These are phyloP conservation scores for Hygrophorus pudorinus DNA, from an alignment of 768 basidiomycete genomes.

Conservation along the genomic window DNA sequence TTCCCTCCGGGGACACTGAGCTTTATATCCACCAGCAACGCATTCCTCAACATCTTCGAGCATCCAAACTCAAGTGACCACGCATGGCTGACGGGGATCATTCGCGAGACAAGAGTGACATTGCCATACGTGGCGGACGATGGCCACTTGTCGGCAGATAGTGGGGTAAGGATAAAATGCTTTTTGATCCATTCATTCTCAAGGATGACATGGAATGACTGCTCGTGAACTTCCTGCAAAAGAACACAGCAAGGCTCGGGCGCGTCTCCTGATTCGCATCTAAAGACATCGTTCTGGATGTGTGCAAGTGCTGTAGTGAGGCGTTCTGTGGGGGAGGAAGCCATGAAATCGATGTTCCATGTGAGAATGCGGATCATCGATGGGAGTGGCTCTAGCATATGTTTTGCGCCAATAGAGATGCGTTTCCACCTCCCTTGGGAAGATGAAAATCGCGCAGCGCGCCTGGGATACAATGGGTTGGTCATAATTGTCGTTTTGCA, in stretches of 20 bases:
- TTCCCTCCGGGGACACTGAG: slow-evolving; percentile 26
- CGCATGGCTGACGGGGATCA: slow-evolving; percentile 37
- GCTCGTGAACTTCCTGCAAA: slow-evolving; percentile 53
- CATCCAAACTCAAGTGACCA: slow-evolving; percentile 43
- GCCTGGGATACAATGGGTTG: slow-evolving; percentile 21
- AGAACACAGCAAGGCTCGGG: slow-evolving; percentile 55
- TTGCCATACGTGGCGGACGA: slow-evolving; percentile 44
- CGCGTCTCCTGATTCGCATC: slow-evolving; percentile 31
- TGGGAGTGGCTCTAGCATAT: slow-evolving; percentile 25
- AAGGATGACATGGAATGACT: slow-evolving; percentile 38
- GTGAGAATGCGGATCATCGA: slow-evolving; percentile 46
- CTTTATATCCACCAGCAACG: slow-evolving; percentile 47
- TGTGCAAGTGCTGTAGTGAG: slow-evolving; percentile 40
- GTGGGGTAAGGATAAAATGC: slow-evolving; percentile 51
- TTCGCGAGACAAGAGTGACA: slow-evolving; percentile 57
- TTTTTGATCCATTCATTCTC: slow-evolving; percentile 52
- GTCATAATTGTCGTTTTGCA: slow-evolving; percentile 13
- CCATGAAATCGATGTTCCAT: slow-evolving; percentile 60
- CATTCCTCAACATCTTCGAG: slow-evolving; percentile 43
- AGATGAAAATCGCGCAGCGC: slow-evolving; percentile 30
- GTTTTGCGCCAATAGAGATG: slow-evolving; percentile 24
- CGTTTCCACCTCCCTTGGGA: slow-evolving; percentile 38
- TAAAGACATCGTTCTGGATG: slow-evolving; percentile 43
- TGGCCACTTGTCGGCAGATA: slow-evolving; percentile 46
- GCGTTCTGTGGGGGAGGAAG: slow-evolving; percentile 28